These are phyloP conservation scores for Hyaloscypha bicolor DNA, from an alignment of 495 filamentous ascomycete genomes.

Conservation along the genomic window DNA sequence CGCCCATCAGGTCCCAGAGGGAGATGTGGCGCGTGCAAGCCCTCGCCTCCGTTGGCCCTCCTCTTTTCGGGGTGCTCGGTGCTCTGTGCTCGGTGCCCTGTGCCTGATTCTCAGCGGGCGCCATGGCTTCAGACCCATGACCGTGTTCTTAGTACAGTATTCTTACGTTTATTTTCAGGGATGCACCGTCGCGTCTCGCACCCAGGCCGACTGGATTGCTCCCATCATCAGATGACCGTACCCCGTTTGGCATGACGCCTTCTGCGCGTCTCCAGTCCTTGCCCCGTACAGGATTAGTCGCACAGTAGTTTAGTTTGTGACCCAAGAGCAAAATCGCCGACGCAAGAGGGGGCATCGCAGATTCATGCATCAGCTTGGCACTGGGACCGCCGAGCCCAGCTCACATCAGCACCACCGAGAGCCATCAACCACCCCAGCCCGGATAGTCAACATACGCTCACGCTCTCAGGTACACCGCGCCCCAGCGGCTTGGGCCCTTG, in stretches of 20 bases:
- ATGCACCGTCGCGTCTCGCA: neutral
- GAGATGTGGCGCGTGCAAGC: neutral
- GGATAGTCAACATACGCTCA: neutral
- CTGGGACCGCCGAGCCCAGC: neutral
- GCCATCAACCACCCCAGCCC: neutral
- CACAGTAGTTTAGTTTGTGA: neutral
- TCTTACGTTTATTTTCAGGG: neutral
- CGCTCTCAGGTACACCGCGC: constrained; percentile 4
- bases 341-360: neutral
- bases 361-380: neutral
- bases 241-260: no score
- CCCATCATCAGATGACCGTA: no score
- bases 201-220: no score
- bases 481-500: neutral
- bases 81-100: no score
- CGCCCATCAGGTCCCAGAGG: neutral
- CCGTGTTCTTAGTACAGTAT: no score
- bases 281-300: no score
- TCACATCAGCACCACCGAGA: neutral
- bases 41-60: neutral
- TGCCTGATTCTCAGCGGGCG: no score
- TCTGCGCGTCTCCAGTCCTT: no score
- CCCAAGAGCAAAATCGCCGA: neutral
- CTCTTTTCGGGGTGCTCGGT: neutral
- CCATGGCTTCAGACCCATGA: neutral